phyloP scores from a whole-genome alignment of 129 eudicot genomes.

The Oenanthe sinensis region DNA sequence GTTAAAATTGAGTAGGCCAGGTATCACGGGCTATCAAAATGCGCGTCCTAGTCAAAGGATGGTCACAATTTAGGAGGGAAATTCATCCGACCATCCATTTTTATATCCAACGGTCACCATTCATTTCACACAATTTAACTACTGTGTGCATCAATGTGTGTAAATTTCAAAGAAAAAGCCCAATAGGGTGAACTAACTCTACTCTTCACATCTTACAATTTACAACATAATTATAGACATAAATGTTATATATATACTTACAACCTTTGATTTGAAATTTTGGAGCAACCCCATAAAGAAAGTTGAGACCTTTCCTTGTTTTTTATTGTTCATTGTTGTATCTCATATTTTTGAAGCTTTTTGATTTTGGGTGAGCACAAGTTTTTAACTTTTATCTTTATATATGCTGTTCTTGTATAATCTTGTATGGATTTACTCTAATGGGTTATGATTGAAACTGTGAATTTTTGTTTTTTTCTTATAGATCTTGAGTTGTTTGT shows the following conservation, averaged over 20 bases:
- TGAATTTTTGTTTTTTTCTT: neutral
- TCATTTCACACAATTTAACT: neutral
- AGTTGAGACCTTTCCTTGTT: neutral
- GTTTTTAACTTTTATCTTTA: neutral
- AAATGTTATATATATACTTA: neutral
- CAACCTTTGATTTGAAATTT: neutral
- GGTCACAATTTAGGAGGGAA: constrained; percentile 15
- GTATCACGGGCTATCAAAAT: constrained; percentile 2
- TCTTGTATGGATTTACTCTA: neutral
- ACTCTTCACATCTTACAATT: neutral
- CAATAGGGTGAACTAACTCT: neutral
- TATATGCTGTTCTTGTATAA: neutral
- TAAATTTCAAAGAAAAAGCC: neutral
- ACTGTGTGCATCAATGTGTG: neutral
- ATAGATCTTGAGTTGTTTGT: constrained; percentile 8
- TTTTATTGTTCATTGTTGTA: neutral
- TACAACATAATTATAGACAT: neutral
- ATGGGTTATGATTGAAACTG: neutral
- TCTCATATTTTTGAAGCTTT: neutral
- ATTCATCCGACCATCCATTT: constrained; percentile 11
- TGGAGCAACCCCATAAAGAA: neutral
- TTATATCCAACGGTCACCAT: neutral
- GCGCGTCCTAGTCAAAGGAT: neutral
- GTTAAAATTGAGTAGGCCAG: too few species aligned
- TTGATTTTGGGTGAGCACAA: neutral